phyloP scores from a whole-genome alignment of 345 rosid species.

The Eucalyptus tenuipes region DNA sequence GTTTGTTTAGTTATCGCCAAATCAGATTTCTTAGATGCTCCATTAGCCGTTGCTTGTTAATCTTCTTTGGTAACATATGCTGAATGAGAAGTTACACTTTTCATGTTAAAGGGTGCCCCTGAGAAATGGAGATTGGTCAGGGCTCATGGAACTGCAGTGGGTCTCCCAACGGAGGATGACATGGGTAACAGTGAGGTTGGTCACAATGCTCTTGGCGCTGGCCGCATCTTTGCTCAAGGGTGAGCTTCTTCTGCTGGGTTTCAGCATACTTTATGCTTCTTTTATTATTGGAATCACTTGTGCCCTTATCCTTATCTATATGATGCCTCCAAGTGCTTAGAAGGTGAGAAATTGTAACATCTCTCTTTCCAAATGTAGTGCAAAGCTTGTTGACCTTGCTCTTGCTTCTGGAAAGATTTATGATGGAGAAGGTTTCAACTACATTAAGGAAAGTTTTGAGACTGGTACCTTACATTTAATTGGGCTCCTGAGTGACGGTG shows the following conservation, averaged over 20 bases:
- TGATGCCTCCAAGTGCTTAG: background rate
- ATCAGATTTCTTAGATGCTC: background rate
- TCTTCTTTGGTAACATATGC: background rate
- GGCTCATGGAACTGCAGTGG: slow-evolving; percentile 92
- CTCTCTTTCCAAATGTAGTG: slow-evolving; percentile 28
- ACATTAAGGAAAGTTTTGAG: slow-evolving; percentile 45
- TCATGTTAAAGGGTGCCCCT: slow-evolving; percentile 45
- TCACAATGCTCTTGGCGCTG: slow-evolving; percentile 98
- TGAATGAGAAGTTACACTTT: background rate
- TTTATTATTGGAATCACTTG: background rate
- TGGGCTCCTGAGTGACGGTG: slow-evolving; percentile 93
- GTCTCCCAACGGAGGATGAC: slow-evolving; percentile 93
- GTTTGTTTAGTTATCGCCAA: background rate
- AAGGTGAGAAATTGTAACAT: background rate
- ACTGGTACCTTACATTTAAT: slow-evolving; percentile 70
- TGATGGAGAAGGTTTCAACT: slow-evolving; percentile 78
- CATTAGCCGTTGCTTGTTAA: background rate
- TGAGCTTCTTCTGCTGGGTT: background rate
- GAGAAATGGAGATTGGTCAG: slow-evolving; percentile 76
- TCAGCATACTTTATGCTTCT: background rate
- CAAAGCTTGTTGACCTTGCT: slow-evolving; percentile 88
- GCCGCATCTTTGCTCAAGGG: slow-evolving; percentile 95
- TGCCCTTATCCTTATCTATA: too few relatives aligned
- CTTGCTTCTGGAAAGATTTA: slow-evolving; percentile 87
- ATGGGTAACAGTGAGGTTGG: slow-evolving; percentile 99